Evolutionary conservation across 1,284 basidiomycete species (phyloP), one percentile per base, ranked within the genome.

Genomic region (Athelia sp.): DNA sequence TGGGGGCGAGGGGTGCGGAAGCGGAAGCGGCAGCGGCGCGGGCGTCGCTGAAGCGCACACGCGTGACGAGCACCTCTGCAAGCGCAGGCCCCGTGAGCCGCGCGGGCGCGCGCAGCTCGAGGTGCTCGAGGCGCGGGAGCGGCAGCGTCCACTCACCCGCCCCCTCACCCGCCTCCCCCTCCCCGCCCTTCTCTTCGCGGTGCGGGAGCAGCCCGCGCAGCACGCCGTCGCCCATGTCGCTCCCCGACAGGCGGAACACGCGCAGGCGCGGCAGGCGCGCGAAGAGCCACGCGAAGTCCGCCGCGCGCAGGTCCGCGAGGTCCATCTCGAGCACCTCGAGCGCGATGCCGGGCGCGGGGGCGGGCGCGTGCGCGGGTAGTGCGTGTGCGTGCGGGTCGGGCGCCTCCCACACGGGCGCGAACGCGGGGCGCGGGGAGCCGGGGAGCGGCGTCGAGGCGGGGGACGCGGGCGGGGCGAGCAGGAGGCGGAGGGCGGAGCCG

Each of bases 161-260:
- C 36, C 45, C 15, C 52, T 57, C 42, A 59, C 49, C 19, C 49
- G 46, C 17, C 44, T 50, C 52, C 52, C 47, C 56, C 34, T 47
- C 52, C 53, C 34, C 50, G 6, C 13, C 35, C 46, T 43, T 44
- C 58, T 50, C 10, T 38, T 23, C n/a, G 48, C 45, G 52, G 56
- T 60, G 67, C 35, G 81, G 82, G 46, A 69, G 71, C 31, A 88
- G 67, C 53, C 84, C 66, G 23, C 63, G 63, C 34, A 88, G 70
- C 51, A 88, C 87, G 43, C 70, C 77, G 65, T 89, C 73, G 23
- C 83, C 84, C 86, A 89, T 85, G 62, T 89, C 87, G 9, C 83
- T 87, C 17, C 82, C 87, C 52, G 82, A 79, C 57, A 89, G 86
- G 47, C 75, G 71, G 61, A 89, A 89, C 47, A 79, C 75, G 57